Base-by-base conservation (phyloP, 2,329 filamentous ascomycete species). In the Blumeriella jaapii region DNA sequence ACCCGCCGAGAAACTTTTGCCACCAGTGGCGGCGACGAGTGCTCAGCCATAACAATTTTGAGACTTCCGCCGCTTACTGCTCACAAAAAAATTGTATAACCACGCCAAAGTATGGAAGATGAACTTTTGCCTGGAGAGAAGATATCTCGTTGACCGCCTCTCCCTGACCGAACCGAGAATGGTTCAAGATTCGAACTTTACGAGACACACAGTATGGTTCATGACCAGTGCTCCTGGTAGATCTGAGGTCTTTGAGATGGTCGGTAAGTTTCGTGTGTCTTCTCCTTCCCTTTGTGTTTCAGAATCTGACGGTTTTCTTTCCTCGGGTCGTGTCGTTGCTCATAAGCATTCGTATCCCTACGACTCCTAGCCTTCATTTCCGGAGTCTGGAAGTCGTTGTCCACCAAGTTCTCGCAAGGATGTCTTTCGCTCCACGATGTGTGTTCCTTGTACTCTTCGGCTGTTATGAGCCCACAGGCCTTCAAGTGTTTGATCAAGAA, bases 401-500 rank as follows among this genome's bases (percentile, higher is more conserved):
- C 33, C 14, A 45, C 32, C 5, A 45, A 19, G 28, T 38, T 28
- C 12, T 29, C 25, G 15, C 41, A 43, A 5, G 6, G 2, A 8
- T 35, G 43, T 31, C 49, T 37, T 27, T 55, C 49, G 1, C 43
- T 40, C 29, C 44, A 45, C n/a, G 4, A 4, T 5, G 30, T 34
- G 2, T 38, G 19, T 5, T 31, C 2, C 9, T 27, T 13, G 32
- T 47, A 49, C 11, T 49, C 43, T 1, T 46, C 37, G 1, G 48
- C 26, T 3, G 35, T 29, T 13, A 69, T 55, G 14, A 61, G 23
- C 0, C 43, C 28, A 2, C 52, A 29, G 0, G 42, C 11, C 11
- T 44, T 19, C 32, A 67, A 25, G 44, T 69, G 60, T 5, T 59
- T 40, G 11, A 67, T 42, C 15, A 68, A 46, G 18, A 40, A 44